Evolutionary conservation across 2,329 filamentous ascomycete genomes (phyloP), one percentile per base, ranked within the genome.

Genomic region (Fusarium avenaceum): DNA sequence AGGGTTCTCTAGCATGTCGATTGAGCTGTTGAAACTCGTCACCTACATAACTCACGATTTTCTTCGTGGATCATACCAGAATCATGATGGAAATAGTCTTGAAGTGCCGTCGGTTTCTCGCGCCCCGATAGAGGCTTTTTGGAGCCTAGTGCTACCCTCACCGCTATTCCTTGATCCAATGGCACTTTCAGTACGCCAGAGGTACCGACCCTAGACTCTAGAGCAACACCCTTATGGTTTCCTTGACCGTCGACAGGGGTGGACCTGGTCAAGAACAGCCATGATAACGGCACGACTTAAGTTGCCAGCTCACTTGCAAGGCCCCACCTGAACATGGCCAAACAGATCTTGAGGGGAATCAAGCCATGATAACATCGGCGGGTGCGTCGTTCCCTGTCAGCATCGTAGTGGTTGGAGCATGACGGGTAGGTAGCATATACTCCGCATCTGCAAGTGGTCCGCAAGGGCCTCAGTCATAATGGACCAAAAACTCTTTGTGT

Each of bases 241-340:
- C 28, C 45, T 63, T 63, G 20, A 19, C 30, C 52, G 38, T 46
- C 32, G 61, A 59, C 69, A 74, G 54, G 72, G 70, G 70, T 63
- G 42, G 33, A 49, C 61, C 47, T 63, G 55, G 50, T 40, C 54
- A 39, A 50, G 61, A 50, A 20, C 39, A 65, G 61, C 38, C 57
- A 71, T 68, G 70, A 67, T 72, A 74, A 72, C 64, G 60, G 56
- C 70, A 73, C 70, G 64, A 69, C 72, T 64, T 67, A 62, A 62
- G 49, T 63, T 74, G 72, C 72, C 72, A 74, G 51, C 72, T 69
- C 72, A 74, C 72, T 64, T 60, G 40, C 35, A 59, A 54, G 57
- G 60, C 46, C 65, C 67, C 72, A 66, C 72, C 50, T n/a, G 33
- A 35, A 48, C 58, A 72, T 46, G 43, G 52, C 67, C 64, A 73